phyloP scores from a whole-genome alignment of 2,329 filamentous ascomycete genomes.

The Beauveria sp. region DNA sequence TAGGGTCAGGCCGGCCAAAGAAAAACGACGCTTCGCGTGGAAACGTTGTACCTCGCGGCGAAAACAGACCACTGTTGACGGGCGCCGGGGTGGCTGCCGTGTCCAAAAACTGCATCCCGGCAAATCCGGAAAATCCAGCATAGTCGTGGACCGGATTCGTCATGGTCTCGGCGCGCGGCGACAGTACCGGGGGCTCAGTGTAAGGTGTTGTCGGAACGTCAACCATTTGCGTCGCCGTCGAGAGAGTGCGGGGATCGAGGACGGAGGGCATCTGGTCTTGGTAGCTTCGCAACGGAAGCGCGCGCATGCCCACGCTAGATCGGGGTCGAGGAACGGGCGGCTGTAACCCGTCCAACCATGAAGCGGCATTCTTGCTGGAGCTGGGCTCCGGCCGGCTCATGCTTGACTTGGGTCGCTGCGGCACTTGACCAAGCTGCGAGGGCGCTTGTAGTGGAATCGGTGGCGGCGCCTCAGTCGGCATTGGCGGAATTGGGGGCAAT shows the following conservation, averaged over 20 bases:
- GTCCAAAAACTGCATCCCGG: conserved; percentile 46
- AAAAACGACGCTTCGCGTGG: conserved; percentile 45
- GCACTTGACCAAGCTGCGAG: conserved; percentile 17
- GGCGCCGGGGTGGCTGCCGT: conserved; percentile 44
- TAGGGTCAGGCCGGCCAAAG: conserved; percentile 43
- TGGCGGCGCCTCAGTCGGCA: conserved; percentile 5
- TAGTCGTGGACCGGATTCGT: conserved; percentile 54
- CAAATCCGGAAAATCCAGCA: conserved; percentile 3
- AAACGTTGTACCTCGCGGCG: conserved; percentile 43
- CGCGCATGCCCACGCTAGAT: conserved; percentile 7
- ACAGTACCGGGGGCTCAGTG: conserved; percentile 54
- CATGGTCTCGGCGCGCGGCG: conserved; percentile 65
- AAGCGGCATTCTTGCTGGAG: not conserved
- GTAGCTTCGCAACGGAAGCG: conserved; percentile 7
- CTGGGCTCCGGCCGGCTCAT: conserved; percentile 14
- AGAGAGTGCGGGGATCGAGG: not conserved
- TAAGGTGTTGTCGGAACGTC: conserved; percentile 14
- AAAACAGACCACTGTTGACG: conserved; percentile 36
- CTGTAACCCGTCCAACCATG: not conserved
- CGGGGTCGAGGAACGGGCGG: not conserved
- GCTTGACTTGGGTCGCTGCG: conserved; percentile 29
- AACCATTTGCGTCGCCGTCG: not conserved
- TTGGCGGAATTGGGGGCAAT: conserved; percentile 8
- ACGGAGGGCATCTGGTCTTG: not conserved
- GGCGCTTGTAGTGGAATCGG: conserved; percentile 15